Percentiles rank a stretch among this genome's conserved stretches.
Conservation (phyloP, 768 basidiomycete genomes). For the Tricholoma matsutake region DNA sequence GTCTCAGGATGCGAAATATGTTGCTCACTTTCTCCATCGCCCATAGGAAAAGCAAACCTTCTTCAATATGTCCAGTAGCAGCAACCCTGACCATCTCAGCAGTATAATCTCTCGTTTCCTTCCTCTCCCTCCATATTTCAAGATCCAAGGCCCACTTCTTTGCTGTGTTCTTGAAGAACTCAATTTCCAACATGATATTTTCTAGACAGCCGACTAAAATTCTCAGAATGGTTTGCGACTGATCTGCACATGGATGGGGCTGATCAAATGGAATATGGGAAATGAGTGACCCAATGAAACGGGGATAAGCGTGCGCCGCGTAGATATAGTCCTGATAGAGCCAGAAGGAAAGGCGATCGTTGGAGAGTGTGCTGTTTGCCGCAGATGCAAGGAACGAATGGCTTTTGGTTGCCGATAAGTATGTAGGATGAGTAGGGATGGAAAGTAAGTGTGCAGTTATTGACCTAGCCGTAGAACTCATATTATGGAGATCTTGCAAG, state of each 20-base stretch:
- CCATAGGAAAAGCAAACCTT: constrained; percentile 73
- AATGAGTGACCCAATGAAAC: constrained; percentile 66
- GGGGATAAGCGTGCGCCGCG: constrained; percentile 71
- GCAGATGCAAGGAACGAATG: constrained; percentile 62
- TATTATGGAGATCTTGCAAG: not conserved
- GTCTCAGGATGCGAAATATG: not conserved
- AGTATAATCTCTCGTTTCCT: constrained; percentile 65
- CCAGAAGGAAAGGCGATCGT: constrained; percentile 53
- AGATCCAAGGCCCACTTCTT: constrained; percentile 42
- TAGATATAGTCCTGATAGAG: constrained; percentile 74
- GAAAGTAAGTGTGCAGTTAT: constrained; percentile 32
- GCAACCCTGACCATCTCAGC: constrained; percentile 65
- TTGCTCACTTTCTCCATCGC: constrained; percentile 67
- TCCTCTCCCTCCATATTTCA: constrained; percentile 48
- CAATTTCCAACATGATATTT: constrained; percentile 54
- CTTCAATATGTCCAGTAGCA: constrained; percentile 44
- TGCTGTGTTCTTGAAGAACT: constrained; percentile 58
- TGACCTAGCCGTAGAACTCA: not conserved
- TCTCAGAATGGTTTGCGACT: constrained; percentile 37
- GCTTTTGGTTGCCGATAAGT: constrained; percentile 41
- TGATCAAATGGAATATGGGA: constrained; percentile 51
- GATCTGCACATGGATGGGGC: constrained; percentile 31
- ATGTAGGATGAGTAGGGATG: constrained; percentile 33
- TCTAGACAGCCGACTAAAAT: constrained; percentile 50
- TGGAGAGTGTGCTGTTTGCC: constrained; percentile 47